Evolutionary conservation across 805 yeast species (phyloP), one percentile per base, ranked within the genome.

Genomic region (Hanseniaspora pseudoguilliermondii): DNA sequence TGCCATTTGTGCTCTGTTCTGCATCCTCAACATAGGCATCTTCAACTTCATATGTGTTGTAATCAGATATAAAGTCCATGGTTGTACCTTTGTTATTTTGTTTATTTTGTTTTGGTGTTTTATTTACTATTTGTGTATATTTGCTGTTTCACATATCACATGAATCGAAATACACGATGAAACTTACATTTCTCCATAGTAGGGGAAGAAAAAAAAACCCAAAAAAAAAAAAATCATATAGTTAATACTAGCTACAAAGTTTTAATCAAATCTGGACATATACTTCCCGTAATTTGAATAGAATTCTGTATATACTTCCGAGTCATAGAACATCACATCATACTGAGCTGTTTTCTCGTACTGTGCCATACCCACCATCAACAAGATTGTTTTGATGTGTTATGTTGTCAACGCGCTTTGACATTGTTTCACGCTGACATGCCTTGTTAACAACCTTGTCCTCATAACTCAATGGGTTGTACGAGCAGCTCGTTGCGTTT

Each of bases 61-160:
- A 50, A 23, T 50, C 54, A 16, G 54, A 42, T 50, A 50, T 50
- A 35, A 50, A 42, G 16, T 50, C 54, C 54, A 50, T 50, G 15
- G 20, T 21, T 34, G 20, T 21, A 9, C 32, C 2, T 13, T 18
- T 2, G 11, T 46, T 32, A 27, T 5, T 13, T 18, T 2, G 11
- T 46, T 32, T 43, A 13, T 27, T 27, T 13, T 27, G n/a, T 43
- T 2, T 43, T 25, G 18, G 18, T 27, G 10, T 43, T 42, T 23
- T 15, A n/a, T 42, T 44, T n/a, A 27, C 23, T 27, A n/a, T 43
- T 29, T n/a, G 7, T 13, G 6, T 18, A 27, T n/a, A 27, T 38
- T 7, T 38, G 18, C 20, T 38, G 10, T 9, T 2, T 38, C 16
- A 5, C 11, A 21, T 38, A 38, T 38, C 35, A 32, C 15, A 32